Percentiles rank a stretch among this genome's conserved stretches.
Conservation (phyloP, 139 green algal species). For the Chlorella sp. region DNA sequence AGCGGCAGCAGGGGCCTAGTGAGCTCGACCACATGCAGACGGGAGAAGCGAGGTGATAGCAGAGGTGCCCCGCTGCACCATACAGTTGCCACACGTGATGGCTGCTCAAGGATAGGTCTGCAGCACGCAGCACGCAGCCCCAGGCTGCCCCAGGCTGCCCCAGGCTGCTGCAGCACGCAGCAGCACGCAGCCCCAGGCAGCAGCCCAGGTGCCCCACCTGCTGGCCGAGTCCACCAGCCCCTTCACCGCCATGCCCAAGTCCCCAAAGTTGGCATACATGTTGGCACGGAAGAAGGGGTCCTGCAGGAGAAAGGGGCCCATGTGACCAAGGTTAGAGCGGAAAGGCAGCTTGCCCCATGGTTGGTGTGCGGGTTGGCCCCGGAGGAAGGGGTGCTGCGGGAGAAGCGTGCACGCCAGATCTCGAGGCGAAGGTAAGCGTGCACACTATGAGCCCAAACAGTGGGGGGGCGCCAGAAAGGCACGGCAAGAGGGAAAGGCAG, state of each 20-base stretch:
- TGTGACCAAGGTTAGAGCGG: not conserved
- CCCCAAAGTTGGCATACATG: conserved; percentile 83
- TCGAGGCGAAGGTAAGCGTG: too few species aligned
- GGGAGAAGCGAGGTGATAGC: not conserved
- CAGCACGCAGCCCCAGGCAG: too few species aligned
- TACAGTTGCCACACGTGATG: not conserved
- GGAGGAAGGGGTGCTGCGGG: not conserved
- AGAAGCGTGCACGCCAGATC: too few species aligned
- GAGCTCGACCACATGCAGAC: too few species aligned
- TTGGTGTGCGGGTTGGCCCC: not conserved
- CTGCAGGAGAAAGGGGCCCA: not conserved
- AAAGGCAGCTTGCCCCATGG: not conserved
- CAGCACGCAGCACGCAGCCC: not conserved
- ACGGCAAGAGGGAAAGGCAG: too few species aligned
- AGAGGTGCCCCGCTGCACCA: not conserved
- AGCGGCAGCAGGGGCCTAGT: too few species aligned
- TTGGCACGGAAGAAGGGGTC: conserved; percentile 87
- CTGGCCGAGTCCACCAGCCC: conserved; percentile 44
- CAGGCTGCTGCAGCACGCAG: not conserved
- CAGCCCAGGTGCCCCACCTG: conserved; percentile 12
- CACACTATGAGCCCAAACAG: too few species aligned
- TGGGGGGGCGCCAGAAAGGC: too few species aligned
- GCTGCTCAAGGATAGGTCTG: not conserved
- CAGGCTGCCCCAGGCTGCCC: not conserved
- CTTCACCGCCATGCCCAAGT: conserved; percentile 84